Evolutionary conservation across 176 grass and related monocot genomes (phyloP).

Genomic region (Alopecurus myosuroides): DNA sequence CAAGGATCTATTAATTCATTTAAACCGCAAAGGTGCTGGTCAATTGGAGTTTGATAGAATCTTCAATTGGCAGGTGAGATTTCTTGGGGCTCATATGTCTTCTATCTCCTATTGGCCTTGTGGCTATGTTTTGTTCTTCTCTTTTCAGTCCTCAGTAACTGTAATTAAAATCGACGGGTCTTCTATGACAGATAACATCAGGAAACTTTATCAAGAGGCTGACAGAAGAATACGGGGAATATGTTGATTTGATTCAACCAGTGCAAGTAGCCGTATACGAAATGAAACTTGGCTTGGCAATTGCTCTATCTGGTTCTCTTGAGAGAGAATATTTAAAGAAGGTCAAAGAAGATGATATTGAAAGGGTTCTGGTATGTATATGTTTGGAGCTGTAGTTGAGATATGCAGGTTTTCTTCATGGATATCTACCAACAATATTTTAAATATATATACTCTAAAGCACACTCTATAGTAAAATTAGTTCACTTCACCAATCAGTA

Average conservation of each 20-base stretch:
- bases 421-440: background rate
- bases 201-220: slow-evolving; percentile 64
- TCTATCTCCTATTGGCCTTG: background rate
- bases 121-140: slow-evolving; percentile 4
- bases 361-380: slow-evolving; percentile 63
- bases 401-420: background rate
- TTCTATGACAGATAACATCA: slow-evolving; percentile 54
- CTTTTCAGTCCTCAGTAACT: background rate
- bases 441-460: background rate
- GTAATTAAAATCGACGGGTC: background rate
- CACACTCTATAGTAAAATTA: background rate
- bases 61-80: slow-evolving; percentile 83
- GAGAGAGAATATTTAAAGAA: slow-evolving; percentile 73
- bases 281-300: slow-evolving; percentile 90
- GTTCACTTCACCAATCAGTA: background rate
- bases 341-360: slow-evolving; percentile 49
- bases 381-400: slow-evolving; percentile 8
- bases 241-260: slow-evolving; percentile 86
- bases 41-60: slow-evolving; percentile 52
- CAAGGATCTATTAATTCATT: slow-evolving; percentile 37
- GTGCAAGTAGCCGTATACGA: slow-evolving; percentile 93
- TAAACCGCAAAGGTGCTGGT: slow-evolving; percentile 37
- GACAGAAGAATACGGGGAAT: slow-evolving; percentile 77
- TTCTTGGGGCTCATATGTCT: background rate
- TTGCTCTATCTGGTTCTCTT: slow-evolving; percentile 64